Conservation (phyloP, 1,139 yeast genomes). For the Blastobotrys raffinosifermentans region DNA sequence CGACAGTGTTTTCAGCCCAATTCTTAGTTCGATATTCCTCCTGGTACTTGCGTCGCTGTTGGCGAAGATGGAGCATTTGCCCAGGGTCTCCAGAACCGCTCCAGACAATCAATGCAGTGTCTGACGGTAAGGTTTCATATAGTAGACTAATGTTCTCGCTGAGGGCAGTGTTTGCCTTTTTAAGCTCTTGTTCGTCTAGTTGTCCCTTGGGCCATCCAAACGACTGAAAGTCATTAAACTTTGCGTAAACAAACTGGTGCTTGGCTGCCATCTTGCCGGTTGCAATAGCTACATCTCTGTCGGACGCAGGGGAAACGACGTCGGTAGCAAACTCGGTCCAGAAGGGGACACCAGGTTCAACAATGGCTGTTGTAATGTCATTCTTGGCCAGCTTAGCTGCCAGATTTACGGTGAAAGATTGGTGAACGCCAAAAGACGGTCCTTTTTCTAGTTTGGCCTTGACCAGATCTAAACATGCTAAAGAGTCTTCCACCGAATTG, state of each 20-base stretch:
- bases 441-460: constrained; percentile 67
- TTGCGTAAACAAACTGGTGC: constrained; percentile 47
- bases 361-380: constrained; percentile 28
- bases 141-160: constrained; percentile 26
- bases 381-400: constrained; percentile 17
- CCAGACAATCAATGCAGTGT: constrained; percentile 55
- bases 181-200: constrained; percentile 5
- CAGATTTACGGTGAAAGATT: constrained; percentile 14
- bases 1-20: constrained; percentile 40
- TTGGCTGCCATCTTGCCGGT: constrained; percentile 29
- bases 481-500: constrained; percentile 81
- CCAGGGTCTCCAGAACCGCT: constrained; percentile 61
- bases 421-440: constrained; percentile 48
- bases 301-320: constrained; percentile 45
- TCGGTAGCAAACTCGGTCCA: constrained; percentile 35
- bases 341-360: constrained; percentile 33
- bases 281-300: constrained; percentile 49
- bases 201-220: constrained; percentile 2
- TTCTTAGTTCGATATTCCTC: constrained; percentile 39
- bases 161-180: constrained; percentile 4
- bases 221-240: constrained; percentile 53
- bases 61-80: constrained; percentile 46
- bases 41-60: constrained; percentile 37
- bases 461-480: constrained; percentile 71
- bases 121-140: constrained; percentile 49